Evolutionary conservation across 305 asterid species (phyloP).

Genomic region (Euphrasia arctica): DNA sequence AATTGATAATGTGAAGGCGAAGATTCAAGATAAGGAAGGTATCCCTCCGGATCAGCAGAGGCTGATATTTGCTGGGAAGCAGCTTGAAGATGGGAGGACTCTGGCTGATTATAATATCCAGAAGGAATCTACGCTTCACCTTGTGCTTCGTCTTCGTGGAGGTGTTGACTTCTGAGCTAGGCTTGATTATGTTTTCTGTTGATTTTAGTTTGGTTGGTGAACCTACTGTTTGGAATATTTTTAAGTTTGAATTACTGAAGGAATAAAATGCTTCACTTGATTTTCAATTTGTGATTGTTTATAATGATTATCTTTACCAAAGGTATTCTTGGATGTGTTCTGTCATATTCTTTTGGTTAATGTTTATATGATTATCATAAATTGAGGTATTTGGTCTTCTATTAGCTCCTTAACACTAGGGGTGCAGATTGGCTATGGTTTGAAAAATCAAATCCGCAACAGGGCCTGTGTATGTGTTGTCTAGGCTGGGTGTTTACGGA

Average conservation of each 20-base stretch:
- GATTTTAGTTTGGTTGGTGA: neutral
- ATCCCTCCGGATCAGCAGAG: slow-evolving; percentile 2
- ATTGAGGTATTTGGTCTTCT: no score
- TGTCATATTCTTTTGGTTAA: no score
- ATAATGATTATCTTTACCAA: no score
- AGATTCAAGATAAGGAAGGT: slow-evolving; percentile 2
- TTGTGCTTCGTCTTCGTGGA: neutral
- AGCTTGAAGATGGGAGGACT: slow-evolving; percentile 3
- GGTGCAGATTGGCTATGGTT: no score
- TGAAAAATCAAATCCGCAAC: no score
- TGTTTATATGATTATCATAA: no score
- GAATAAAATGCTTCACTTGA: neutral
- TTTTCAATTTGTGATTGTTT: no score
- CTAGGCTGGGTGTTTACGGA: no score
- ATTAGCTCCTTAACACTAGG: no score
- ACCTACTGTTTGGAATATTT: neutral
- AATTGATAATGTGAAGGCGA: neutral
- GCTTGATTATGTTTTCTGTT: neutral
- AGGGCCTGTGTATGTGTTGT: no score
- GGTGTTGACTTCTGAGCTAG: neutral
- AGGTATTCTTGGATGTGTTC: no score
- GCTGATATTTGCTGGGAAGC: neutral
- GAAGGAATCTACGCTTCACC: neutral
- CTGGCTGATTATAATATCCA: neutral
- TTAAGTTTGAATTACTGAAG: neutral